Conservation (phyloP, 352 stramenopile species). For the Vaucheria bursata region DNA sequence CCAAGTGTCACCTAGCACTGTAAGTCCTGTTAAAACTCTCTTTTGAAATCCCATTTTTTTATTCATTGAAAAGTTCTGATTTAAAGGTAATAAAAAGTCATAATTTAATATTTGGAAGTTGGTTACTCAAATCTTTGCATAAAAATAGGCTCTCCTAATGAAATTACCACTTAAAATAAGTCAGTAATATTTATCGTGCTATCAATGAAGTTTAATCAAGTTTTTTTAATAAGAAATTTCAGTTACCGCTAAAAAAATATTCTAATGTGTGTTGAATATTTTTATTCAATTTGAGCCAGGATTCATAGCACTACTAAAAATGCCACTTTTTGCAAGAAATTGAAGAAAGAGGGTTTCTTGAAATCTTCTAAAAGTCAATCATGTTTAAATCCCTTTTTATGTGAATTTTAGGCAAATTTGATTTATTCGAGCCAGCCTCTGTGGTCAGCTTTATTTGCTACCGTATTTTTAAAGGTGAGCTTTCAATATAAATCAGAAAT, state of each 20-base stretch:
- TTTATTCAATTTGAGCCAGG: not conserved
- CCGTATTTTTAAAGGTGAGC: conserved; percentile 38
- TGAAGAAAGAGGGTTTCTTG: not conserved
- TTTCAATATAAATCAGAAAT: not conserved
- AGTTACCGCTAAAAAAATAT: not conserved
- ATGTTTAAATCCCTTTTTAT: not conserved
- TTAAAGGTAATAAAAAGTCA: not conserved
- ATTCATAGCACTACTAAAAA: not conserved
- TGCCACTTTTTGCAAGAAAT: not conserved
- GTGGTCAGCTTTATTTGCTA: conserved; percentile 40
- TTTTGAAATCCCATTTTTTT: not conserved
- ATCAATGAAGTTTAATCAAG: too few relatives aligned
- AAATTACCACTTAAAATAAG: too few relatives aligned
- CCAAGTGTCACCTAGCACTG: conserved; percentile 28
- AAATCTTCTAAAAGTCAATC: not conserved
- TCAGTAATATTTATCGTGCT: too few relatives aligned
- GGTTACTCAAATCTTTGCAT: too few relatives aligned
- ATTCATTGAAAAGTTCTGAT: not conserved
- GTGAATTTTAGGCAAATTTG: conserved; percentile 36
- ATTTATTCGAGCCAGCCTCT: conserved; percentile 43
- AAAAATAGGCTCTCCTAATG: too few relatives aligned
- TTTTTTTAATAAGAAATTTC: too few relatives aligned
- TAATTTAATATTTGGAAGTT: not conserved
- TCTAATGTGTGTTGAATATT: not conserved
- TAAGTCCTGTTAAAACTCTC: conserved; percentile 1